Percentiles rank a stretch among this genome's conserved stretches.
These are phyloP conservation scores for Exophiala viscosa DNA, from an alignment of 2,329 filamentous ascomycete species.

Conservation along the genomic window DNA sequence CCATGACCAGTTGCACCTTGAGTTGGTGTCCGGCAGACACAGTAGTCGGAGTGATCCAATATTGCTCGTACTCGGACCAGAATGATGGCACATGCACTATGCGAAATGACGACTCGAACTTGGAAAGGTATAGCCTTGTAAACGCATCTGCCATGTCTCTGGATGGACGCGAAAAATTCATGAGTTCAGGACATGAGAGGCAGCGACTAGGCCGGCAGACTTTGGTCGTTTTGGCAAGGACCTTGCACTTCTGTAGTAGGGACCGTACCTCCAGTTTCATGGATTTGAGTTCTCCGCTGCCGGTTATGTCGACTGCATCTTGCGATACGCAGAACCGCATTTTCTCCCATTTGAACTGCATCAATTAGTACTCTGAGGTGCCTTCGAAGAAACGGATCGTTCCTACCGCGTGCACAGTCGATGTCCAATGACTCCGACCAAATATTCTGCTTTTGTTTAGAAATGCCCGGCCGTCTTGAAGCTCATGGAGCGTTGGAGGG, in stretches of 20 bases:
- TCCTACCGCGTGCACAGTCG: background rate
- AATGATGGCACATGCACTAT: background rate
- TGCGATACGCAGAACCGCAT: background rate
- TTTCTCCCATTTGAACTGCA: background rate
- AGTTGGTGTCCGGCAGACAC: constrained; percentile 14
- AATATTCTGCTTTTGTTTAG: background rate
- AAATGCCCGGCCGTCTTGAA: background rate
- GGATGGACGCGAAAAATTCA: background rate
- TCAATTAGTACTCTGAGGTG: background rate
- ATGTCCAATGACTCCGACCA: background rate
- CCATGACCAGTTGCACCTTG: constrained; percentile 36
- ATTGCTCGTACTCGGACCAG: background rate
- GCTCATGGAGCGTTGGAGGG: background rate
- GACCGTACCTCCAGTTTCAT: background rate
- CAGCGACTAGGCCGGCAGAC: background rate
- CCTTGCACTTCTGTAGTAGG: background rate
- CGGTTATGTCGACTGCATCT: background rate
- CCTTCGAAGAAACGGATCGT: background rate
- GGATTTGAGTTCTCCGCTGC: background rate
- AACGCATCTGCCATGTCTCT: background rate
- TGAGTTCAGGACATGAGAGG: background rate
- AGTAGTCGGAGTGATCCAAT: background rate
- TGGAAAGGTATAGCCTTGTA: background rate
- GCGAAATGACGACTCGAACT: background rate
- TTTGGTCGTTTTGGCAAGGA: background rate